Evolutionary conservation across 768 basidiomycete species (phyloP).

Genomic region (Chlorophyllum brunneum): DNA sequence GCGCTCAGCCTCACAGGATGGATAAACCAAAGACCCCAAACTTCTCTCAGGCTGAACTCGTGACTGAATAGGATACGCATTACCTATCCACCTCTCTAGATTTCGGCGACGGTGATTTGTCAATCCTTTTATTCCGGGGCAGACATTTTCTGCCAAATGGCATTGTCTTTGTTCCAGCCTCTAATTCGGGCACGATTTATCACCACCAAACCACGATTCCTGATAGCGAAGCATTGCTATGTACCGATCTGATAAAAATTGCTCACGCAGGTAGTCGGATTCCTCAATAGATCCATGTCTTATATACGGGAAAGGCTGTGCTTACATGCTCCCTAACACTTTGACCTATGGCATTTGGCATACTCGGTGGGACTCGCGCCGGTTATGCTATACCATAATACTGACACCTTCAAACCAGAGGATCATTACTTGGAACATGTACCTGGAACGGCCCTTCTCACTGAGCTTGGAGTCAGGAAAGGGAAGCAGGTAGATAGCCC

Average conservation of each 20-base stretch:
- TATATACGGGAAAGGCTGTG: too few species aligned
- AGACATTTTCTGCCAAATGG: too few species aligned
- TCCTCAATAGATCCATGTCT: too few species aligned
- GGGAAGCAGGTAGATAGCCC: slow-evolving; percentile 25
- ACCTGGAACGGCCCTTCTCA: slow-evolving; percentile 38
- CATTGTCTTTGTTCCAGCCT: too few species aligned
- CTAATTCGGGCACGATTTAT: too few species aligned
- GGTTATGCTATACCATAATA: neutral
- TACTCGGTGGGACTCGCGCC: slow-evolving; percentile 26
- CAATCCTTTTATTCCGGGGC: too few species aligned
- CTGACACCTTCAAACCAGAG: slow-evolving; percentile 19
- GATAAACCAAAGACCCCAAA: neutral
- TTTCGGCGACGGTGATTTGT: too few species aligned
- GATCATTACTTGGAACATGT: slow-evolving; percentile 33
- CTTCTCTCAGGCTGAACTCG: neutral
- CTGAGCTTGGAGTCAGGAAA: slow-evolving; percentile 32
- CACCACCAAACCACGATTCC: too few species aligned
- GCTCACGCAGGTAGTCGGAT: too few species aligned
- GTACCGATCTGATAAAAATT: too few species aligned
- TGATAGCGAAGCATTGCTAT: too few species aligned
- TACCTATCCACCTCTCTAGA: too few species aligned
- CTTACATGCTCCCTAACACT: neutral
- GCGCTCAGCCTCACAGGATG: neutral
- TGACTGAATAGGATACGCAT: neutral
- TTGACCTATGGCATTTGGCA: slow-evolving; percentile 29